Conservation (phyloP, 2,329 filamentous ascomycete genomes). For the Didymellaceae sp. region DNA sequence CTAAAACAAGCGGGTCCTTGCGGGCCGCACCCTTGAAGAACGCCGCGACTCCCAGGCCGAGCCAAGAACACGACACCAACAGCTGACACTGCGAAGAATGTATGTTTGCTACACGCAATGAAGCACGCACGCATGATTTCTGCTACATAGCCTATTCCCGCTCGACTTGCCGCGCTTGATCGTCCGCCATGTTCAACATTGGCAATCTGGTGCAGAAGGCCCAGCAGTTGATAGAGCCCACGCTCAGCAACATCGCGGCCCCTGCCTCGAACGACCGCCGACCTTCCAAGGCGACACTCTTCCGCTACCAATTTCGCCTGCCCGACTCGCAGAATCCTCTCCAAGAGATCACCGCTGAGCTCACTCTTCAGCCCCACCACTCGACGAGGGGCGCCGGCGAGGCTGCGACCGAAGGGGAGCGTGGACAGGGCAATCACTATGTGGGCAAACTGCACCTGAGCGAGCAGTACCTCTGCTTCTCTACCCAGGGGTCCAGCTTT, state of each 20-base stretch:
- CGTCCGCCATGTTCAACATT: constrained; percentile 56
- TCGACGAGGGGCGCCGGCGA: constrained; percentile 53
- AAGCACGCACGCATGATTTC: constrained; percentile 24
- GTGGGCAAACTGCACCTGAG: constrained; percentile 91
- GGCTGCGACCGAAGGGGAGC: constrained; percentile 51
- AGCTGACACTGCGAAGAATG: constrained; percentile 13
- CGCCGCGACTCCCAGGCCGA: constrained; percentile 8
- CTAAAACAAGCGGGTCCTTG: constrained; percentile 6
- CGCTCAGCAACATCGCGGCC: constrained; percentile 69
- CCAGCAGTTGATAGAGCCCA: constrained; percentile 91
- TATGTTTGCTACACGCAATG: constrained; percentile 33
- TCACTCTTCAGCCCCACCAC: constrained; percentile 79
- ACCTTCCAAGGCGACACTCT: constrained; percentile 89
- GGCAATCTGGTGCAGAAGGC: constrained; percentile 92
- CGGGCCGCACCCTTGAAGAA: constrained; percentile 16
- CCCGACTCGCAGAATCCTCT: constrained; percentile 90
- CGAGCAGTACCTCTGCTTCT: constrained; percentile 95
- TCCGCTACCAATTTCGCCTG: constrained; percentile 95
- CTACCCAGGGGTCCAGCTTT: constrained; percentile 89
- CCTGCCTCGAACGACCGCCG: constrained; percentile 74
- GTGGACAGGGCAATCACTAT: constrained; percentile 78
- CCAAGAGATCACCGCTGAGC: constrained; percentile 94
- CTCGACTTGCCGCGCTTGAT: constrained; percentile 2
- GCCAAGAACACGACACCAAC: constrained; percentile 13
- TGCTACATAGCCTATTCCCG: constrained; percentile 20